Evolutionary conservation across 306 rosid genomes (phyloP).

Genomic region (Luffa acutangula): DNA sequence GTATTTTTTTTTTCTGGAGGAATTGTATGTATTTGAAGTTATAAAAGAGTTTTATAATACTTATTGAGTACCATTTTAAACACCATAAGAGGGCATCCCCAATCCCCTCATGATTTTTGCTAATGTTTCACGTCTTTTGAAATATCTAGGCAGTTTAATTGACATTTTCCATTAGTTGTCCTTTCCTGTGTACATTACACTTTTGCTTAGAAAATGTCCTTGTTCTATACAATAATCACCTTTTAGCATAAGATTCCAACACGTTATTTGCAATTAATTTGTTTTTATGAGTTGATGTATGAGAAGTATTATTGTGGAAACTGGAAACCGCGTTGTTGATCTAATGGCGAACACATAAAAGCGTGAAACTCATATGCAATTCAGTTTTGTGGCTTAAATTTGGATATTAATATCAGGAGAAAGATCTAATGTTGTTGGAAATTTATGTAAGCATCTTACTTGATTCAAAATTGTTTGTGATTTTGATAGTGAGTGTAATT

Average conservation of each 20-base stretch:
- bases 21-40: background rate
- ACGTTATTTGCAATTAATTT: background rate
- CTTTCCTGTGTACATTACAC: background rate
- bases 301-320: background rate
- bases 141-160: background rate
- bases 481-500: background rate
- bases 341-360: background rate
- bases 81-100: background rate
- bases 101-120: background rate
- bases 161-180: background rate
- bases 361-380: background rate
- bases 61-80: background rate
- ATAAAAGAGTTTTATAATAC: background rate
- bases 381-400: background rate
- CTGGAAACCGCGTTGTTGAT: background rate
- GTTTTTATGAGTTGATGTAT: background rate
- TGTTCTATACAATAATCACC: background rate
- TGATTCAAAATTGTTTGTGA: background rate
- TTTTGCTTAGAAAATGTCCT: background rate
- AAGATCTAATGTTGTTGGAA: background rate
- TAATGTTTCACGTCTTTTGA: background rate
- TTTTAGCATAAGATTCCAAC: background rate
- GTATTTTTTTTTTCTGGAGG: background rate
- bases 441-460: background rate
- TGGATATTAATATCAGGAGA: background rate